Percentiles rank a stretch among this genome's conserved stretches.
Evolutionary conservation across 1,139 yeast genomes (phyloP).

Genomic region (Tardiomyces digboiensis): DNA sequence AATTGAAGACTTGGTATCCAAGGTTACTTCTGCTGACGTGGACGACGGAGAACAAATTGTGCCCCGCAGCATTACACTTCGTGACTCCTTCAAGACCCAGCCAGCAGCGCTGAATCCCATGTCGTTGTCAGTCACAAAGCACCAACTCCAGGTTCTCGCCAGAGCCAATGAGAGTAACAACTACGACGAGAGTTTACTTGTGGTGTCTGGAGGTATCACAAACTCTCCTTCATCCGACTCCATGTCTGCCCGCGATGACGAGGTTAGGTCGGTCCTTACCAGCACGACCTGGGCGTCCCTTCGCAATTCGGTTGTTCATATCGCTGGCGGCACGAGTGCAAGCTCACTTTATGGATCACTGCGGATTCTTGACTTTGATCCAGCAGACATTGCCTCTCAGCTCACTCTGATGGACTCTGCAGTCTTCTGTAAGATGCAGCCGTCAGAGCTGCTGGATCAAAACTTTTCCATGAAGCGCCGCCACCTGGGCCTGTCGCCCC

Average conservation of each 20-base stretch:
- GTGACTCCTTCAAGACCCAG: not conserved
- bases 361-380: conserved; percentile 54
- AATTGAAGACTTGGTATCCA: conserved; percentile 16
- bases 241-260: conserved; percentile 5
- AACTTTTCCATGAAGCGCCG: conserved; percentile 62
- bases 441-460: conserved; percentile 67
- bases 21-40: conserved; percentile 11
- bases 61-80: not conserved
- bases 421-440: conserved; percentile 55
- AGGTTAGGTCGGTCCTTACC: conserved; percentile 5
- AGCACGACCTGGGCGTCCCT: conserved; percentile 6
- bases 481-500: conserved; percentile 53
- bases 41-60: not conserved
- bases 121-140: conserved; percentile 5
- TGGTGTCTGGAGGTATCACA: not conserved
- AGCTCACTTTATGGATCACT: conserved; percentile 3
- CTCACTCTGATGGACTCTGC: conserved; percentile 71
- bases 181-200: conserved; percentile 5
- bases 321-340: conserved; percentile 1
- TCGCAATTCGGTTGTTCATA: conserved; percentile 4
- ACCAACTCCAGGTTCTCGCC: conserved; percentile 9
- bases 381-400: conserved; percentile 78
- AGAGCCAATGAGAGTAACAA: conserved; percentile 12
- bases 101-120: not conserved
- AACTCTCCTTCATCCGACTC: not conserved